Conservation (phyloP, 768 basidiomycete species). For the Leccinum pellstonianum region DNA sequence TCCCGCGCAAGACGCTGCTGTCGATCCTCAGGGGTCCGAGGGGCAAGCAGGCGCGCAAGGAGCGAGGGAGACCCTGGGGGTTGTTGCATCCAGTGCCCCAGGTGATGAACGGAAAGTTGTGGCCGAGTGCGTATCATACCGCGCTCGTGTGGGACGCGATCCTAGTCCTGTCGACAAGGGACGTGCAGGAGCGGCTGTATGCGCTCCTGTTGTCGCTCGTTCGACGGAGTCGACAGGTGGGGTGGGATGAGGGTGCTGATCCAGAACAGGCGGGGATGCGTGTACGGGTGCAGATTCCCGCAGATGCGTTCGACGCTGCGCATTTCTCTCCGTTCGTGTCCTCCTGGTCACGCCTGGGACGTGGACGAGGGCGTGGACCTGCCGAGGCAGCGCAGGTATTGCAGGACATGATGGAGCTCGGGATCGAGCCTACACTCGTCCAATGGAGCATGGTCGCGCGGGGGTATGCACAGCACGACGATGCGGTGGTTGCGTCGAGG, state of each 20-base stretch:
- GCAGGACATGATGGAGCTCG: slow-evolving; percentile 44
- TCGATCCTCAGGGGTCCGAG: too few species aligned
- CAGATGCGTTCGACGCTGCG: slow-evolving; percentile 32
- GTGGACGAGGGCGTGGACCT: slow-evolving; percentile 13
- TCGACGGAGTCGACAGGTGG: too few species aligned
- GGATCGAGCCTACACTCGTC: too few species aligned
- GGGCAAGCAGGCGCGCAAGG: too few species aligned
- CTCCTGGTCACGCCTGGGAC: slow-evolving; percentile 30
- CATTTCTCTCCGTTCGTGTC: slow-evolving; percentile 57
- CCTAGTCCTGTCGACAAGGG: not conserved
- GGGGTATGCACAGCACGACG: too few species aligned
- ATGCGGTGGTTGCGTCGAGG: too few species aligned
- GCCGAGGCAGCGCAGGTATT: slow-evolving; percentile 40
- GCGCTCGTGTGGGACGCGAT: too few species aligned
- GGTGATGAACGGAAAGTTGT: too few species aligned
- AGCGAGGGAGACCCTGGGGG: too few species aligned
- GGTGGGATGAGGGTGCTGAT: not conserved
- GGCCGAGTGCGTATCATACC: too few species aligned
- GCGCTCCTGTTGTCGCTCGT: not conserved
- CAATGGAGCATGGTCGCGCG: too few species aligned
- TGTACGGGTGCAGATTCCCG: slow-evolving; percentile 21
- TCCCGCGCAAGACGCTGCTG: slow-evolving; percentile 36
- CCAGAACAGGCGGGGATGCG: not conserved
- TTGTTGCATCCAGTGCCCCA: too few species aligned
- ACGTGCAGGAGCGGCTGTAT: not conserved